Percentiles rank a stretch among this genome's conserved stretches.
Conservation (phyloP, 177 flowering plant species). For the Tripterygium wilfordii region DNA sequence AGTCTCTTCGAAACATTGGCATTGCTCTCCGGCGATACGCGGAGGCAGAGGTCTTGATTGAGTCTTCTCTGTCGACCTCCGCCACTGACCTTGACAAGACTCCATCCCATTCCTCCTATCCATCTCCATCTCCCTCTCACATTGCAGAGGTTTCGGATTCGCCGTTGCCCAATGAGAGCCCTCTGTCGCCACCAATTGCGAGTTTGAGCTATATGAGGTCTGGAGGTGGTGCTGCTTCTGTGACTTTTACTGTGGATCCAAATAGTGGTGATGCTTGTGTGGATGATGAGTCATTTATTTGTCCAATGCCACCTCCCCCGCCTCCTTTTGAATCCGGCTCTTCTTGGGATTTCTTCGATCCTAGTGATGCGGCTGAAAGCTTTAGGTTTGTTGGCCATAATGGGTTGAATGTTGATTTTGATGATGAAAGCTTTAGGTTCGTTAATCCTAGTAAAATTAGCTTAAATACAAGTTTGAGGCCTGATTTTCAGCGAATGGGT, state of each 20-base stretch:
- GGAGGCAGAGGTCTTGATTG: slow-evolving; percentile 62
- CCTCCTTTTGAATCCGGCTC: slow-evolving; percentile 45
- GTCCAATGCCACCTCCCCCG: slow-evolving; percentile 58
- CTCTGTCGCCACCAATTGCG: slow-evolving; percentile 36
- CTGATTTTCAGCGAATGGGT: slow-evolving; percentile 14
- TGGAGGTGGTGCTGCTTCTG: slow-evolving; percentile 30
- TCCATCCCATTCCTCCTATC: slow-evolving; percentile 76
- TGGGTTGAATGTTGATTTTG: slow-evolving; percentile 23
- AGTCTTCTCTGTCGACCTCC: slow-evolving; percentile 60
- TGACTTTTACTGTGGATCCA: slow-evolving; percentile 50
- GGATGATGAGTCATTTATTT: slow-evolving; percentile 44
- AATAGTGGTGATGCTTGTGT: slow-evolving; percentile 21
- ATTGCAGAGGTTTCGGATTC: slow-evolving; percentile 46
- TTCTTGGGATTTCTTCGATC: slow-evolving; percentile 87
- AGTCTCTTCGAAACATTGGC: slow-evolving; percentile 69
- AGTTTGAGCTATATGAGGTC: slow-evolving; percentile 68
- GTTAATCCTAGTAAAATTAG: too few species aligned
- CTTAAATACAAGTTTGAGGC: too few species aligned
- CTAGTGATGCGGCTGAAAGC: slow-evolving; percentile 41
- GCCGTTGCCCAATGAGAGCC: slow-evolving; percentile 43
- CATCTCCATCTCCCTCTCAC: slow-evolving; percentile 73
- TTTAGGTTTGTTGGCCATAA: slow-evolving; percentile 39
- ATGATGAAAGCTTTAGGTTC: too few species aligned
- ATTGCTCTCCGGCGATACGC: slow-evolving; percentile 72
- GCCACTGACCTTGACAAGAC: slow-evolving; percentile 62